Evolutionary conservation across 371 early-diverging fungal genomes (phyloP), one percentile per base, ranked within the genome.

Genomic region (Syncephalastrum monosporum): DNA sequence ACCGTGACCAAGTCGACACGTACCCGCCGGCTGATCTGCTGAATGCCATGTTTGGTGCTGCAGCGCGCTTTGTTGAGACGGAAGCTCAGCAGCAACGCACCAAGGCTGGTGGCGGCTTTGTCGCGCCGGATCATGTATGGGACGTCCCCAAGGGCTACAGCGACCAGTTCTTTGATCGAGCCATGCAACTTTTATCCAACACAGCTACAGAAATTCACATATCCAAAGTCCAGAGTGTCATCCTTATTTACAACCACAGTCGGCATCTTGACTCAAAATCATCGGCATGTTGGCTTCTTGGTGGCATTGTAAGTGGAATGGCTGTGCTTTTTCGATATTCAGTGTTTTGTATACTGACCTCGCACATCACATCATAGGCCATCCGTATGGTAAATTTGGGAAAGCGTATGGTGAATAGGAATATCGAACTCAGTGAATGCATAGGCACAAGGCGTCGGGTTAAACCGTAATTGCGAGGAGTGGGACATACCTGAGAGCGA

Each of bases 41-140:
- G 14, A 78, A 78, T 61, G 75, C 79, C 27, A 78, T 78, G 79
- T 66, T 78, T 56, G 79, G 79, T 42, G 75, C 79, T 5, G 79
- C 79, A 4, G 79, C 75, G 17, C 63, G 79, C 14, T 78, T 73
- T 57, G 67, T 74, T 5, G 79, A 78, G 50, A 65, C 63, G 24
- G 77, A 71, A 23, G 55, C 69, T 0, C 49, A 55, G 5, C 53
- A 49, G 59, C 17, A 65, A 62, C 33, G 48, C 50, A 61, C 64
- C 13, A 3, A 21, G 3, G 21, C 33, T 7, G 33, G 7, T 33
- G 33, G 8, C 33, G 33, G 33, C 7, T 33, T 44, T 21, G 47
- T 42, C 10, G 57, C 67, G 3, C 65, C 73, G 2, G 74, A 77
- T 24, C 47, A 55, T 15, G 61, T 61, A 15, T 77, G 77, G 67